Conservation (phyloP, 2,329 filamentous ascomycete genomes). For the Penicillium sp. region DNA sequence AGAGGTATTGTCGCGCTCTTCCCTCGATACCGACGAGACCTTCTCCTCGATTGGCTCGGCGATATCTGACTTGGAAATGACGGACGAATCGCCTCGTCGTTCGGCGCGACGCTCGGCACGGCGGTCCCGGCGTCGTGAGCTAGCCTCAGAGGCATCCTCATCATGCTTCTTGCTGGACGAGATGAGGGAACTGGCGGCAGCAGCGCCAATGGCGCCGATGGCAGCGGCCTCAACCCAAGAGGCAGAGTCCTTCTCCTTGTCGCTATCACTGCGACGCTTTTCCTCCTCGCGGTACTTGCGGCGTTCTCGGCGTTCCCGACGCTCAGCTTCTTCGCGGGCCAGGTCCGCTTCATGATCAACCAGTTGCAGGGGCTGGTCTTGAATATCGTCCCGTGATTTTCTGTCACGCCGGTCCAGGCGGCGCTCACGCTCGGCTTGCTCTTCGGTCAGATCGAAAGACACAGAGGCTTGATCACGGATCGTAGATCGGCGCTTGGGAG, state of each 20-base stretch:
- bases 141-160: constrained; percentile 34
- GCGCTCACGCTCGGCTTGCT: constrained; percentile 55
- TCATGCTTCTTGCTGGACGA: constrained; percentile 30
- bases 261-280: constrained; percentile 14
- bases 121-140: constrained; percentile 39
- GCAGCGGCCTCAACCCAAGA: constrained; percentile 46
- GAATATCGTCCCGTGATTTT: constrained; percentile 24
- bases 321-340: constrained; percentile 19
- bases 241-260: constrained; percentile 33
- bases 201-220: constrained; percentile 54
- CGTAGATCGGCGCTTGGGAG: constrained; percentile 37
- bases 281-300: constrained; percentile 26
- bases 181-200: constrained; percentile 48
- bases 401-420: constrained; percentile 32
- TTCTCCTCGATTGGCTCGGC: constrained; percentile 23
- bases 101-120: constrained; percentile 43
- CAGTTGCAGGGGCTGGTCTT: constrained; percentile 28
- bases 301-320: constrained; percentile 21
- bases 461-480: constrained; percentile 51
- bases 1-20: constrained; percentile 30
- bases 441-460: constrained; percentile 60
- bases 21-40: constrained; percentile 10
- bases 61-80: constrained; percentile 27
- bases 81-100: constrained; percentile 29
- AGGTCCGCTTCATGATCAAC: constrained; percentile 33